Percentiles rank a stretch among this genome's conserved stretches.
These are phyloP conservation scores for Zygotorulaspora chibaensis DNA, from an alignment of 805 yeast genomes.

Conservation along the genomic window DNA sequence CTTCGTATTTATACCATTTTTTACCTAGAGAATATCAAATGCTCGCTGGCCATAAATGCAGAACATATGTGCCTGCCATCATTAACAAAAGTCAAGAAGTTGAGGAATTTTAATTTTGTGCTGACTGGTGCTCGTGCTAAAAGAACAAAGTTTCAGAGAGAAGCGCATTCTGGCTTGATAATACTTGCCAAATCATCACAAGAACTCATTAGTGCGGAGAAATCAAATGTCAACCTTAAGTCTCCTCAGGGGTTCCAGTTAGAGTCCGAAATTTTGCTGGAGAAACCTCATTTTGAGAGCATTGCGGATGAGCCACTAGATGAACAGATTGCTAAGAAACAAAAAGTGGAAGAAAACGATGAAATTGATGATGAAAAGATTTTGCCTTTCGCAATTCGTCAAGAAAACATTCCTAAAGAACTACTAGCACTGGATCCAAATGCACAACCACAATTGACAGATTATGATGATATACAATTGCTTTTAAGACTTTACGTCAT, in stretches of 20 bases:
- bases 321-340: conserved; percentile 38
- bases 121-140: conserved; percentile 87
- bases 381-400: conserved; percentile 59
- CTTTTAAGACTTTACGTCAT: conserved; percentile 62
- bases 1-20: conserved; percentile 44
- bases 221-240: conserved; percentile 9
- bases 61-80: conserved; percentile 58
- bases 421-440: conserved; percentile 68
- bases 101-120: conserved; percentile 58
- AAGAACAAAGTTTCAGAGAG: conserved; percentile 76
- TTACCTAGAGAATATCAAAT: conserved; percentile 65
- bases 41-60: conserved; percentile 55
- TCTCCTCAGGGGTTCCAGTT: conserved; percentile 56
- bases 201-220: conserved; percentile 15
- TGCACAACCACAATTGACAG: conserved; percentile 66
- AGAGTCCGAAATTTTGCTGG: conserved; percentile 74
- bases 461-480: conserved; percentile 69
- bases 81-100: conserved; percentile 50
- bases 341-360: conserved; percentile 36
- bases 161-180: conserved; percentile 67
- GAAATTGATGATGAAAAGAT: conserved; percentile 41
- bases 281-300: conserved; percentile 66
- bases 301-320: conserved; percentile 47
- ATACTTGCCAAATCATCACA: conserved; percentile 59
- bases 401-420: conserved; percentile 56